Conservation (phyloP, 2,329 filamentous ascomycete species). For the Sclerotinia subarctica region DNA sequence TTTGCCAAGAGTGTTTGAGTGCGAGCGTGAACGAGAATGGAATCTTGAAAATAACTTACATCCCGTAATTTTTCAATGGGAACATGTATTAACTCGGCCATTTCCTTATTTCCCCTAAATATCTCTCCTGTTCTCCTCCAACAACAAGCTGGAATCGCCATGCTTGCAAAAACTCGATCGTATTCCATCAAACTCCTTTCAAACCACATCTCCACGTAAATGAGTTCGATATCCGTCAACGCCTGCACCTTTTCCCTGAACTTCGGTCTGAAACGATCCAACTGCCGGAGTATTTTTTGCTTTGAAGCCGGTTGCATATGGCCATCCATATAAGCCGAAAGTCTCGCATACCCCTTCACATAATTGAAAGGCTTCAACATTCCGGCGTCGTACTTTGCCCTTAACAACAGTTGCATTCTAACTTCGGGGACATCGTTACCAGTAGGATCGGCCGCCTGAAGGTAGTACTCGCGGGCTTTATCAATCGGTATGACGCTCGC, state of each 20-base stretch:
- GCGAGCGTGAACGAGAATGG: neutral
- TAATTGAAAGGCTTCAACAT: slow-evolving; percentile 97
- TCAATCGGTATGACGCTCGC: slow-evolving; percentile 55
- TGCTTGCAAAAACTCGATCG: slow-evolving; percentile 95
- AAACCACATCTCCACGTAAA: slow-evolving; percentile 99
- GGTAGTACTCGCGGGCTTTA: slow-evolving; percentile 84
- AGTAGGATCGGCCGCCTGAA: slow-evolving; percentile 92
- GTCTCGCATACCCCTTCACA: slow-evolving; percentile 86
- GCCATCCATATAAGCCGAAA: slow-evolving; percentile 88
- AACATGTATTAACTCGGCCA: slow-evolving; percentile 93
- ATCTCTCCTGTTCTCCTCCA: slow-evolving; percentile 97
- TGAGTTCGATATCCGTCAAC: slow-evolving; percentile 88
- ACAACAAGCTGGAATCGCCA: slow-evolving; percentile 97
- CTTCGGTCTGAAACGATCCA: slow-evolving; percentile 90
- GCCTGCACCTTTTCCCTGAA: slow-evolving; percentile 93
- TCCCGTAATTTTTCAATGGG: slow-evolving; percentile 88
- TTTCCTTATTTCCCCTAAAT: slow-evolving; percentile 95
- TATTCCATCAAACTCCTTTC: slow-evolving; percentile 96
- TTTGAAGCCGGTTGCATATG: slow-evolving; percentile 80
- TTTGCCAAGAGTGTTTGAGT: slow-evolving; percentile 11
- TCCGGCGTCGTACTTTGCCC: slow-evolving; percentile 94
- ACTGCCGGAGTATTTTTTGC: slow-evolving; percentile 85
- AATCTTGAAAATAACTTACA: slow-evolving; percentile 53
- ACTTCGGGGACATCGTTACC: slow-evolving; percentile 85
- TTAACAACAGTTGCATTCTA: slow-evolving; percentile 89